Base-by-base conservation (phyloP, 108 stramenopile species). In the Cylindrotheca closterium region DNA sequence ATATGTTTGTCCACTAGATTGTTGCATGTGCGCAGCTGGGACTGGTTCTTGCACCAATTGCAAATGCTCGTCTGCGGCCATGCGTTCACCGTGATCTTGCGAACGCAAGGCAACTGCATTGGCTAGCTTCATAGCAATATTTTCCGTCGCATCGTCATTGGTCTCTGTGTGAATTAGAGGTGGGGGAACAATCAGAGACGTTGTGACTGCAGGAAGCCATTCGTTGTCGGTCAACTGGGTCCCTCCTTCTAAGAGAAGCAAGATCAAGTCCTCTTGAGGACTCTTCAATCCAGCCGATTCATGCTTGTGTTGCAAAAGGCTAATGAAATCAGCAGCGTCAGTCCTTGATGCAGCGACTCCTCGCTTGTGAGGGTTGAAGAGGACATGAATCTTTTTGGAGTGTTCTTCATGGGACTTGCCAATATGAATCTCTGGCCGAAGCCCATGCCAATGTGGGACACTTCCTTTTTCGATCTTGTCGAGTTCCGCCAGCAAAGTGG, bases 81-180 rank as follows among this genome's bases (percentile, higher is more conserved):
- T 63, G 28, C 75, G 60, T 71, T 72, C 51, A 33, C 65, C 71
- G 21, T 56, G 27, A 32, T 65, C 68, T 26, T 22, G 67, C 23
- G 22, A 42, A 33, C 52, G 52, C 27, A 92, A 85, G 23, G 87
- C 82, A n/a, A 92, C 71, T 18, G 88, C 88, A 75, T 89, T 89
- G 67, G 91, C 87, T 26, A 86, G 67, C 54, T 89, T 81, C 27
- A 75, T 57, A 46, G 73, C 56, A 7, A 67, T 47, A 37, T 57
- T 54, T 42, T 72, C 63, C 3, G 58, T 21, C 5, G 32, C 26
- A 30, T 27, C 34, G 4, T 53, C 64, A 45, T 30, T 30, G 19
- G 15, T 25, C 18, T 37, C 33, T 31, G 33, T 33, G 0, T 18
- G 5, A 24, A 73, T 19, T 27, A 75, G 23, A 27, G 84, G 77